These are phyloP conservation scores for Auxenochlorella pyrenoidosa DNA, from an alignment of 139 green algal genomes.

Conservation along the genomic window DNA sequence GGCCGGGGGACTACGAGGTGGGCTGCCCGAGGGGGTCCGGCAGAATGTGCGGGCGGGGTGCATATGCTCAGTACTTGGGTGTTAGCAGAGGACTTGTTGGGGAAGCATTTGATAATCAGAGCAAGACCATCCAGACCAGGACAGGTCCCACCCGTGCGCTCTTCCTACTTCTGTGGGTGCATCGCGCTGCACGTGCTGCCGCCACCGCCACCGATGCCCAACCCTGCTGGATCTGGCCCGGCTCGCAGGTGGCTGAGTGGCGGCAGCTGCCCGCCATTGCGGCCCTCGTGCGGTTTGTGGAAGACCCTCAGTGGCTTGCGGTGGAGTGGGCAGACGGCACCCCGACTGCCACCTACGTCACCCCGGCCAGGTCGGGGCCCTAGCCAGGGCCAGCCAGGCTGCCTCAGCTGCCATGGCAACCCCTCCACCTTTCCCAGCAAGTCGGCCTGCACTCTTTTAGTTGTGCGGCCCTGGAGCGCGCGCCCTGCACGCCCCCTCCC, in stretches of 20 bases:
- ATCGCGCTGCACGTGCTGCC: neutral
- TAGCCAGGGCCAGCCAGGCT: no score
- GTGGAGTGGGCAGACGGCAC: slow-evolving; percentile 81
- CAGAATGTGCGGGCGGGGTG: no score
- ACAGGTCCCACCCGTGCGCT: no score
- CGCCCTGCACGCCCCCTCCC: no score
- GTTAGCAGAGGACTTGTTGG: no score
- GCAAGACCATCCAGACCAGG: no score
- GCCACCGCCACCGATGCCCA: neutral
- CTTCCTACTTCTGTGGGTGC: neutral
- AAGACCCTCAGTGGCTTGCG: slow-evolving; percentile 78
- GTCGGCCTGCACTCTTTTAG: no score
- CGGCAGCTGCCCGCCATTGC: slow-evolving; percentile 51
- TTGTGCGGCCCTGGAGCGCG: no score
- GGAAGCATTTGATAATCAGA: no score
- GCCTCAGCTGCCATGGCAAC: no score
- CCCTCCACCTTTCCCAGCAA: no score
- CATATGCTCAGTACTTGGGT: no score
- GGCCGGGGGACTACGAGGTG: slow-evolving; percentile 66
- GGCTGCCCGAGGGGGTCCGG: neutral
- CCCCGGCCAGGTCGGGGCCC: slow-evolving; percentile 41
- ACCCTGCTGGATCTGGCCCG: neutral
- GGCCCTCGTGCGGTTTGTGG: slow-evolving; percentile 56
- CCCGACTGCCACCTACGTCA: slow-evolving; percentile 65
- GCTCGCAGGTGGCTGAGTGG: slow-evolving; percentile 43